phyloP scores from a whole-genome alignment of 1,284 basidiomycete genomes.

The Microbotryum lychnidis-dioicae region DNA sequence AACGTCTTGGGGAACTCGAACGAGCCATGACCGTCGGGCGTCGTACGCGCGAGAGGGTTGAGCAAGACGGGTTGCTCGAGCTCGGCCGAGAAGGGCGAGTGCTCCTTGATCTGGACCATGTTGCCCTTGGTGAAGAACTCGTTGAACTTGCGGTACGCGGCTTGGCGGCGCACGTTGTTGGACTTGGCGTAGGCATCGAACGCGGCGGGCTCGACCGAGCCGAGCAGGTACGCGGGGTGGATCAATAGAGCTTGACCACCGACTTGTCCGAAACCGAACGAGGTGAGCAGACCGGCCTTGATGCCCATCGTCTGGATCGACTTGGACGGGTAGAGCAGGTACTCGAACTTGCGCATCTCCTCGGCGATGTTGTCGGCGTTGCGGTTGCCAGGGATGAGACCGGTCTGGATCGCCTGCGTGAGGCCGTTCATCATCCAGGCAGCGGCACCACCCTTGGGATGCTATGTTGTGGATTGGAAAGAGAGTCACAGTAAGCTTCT shows the following conservation, averaged over 20 bases:
- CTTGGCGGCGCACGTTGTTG: conserved; percentile 61
- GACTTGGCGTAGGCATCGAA: conserved; percentile 68
- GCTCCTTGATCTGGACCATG: conserved; percentile 90
- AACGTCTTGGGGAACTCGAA: conserved; percentile 66
- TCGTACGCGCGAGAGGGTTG: conserved; percentile 83
- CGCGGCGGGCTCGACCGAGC: conserved; percentile 59
- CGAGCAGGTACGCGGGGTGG: conserved; percentile 86
- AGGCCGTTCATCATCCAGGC: conserved; percentile 94
- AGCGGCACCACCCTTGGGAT: conserved; percentile 93
- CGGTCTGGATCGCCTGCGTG: conserved; percentile 73
- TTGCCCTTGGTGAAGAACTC: conserved; percentile 79
- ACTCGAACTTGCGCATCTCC: conserved; percentile 78
- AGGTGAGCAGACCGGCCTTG: conserved; percentile 56
- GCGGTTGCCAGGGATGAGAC: conserved; percentile 91
- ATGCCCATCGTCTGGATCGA: conserved; percentile 84
- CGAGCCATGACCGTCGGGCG: conserved; percentile 73
- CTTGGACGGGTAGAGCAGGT: conserved; percentile 95
- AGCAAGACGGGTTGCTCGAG: conserved; percentile 80
- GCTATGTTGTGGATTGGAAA: conserved; percentile 43
- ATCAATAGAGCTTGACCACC: conserved; percentile 83
- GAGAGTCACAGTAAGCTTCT: not conserved
- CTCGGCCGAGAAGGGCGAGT: conserved; percentile 80
- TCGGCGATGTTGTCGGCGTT: conserved; percentile 71
- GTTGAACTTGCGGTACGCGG: conserved; percentile 86
- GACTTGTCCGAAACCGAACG: conserved; percentile 99